Evolutionary conservation across 2,329 filamentous ascomycete species (phyloP).

Genomic region (Ophiostoma piceae): DNA sequence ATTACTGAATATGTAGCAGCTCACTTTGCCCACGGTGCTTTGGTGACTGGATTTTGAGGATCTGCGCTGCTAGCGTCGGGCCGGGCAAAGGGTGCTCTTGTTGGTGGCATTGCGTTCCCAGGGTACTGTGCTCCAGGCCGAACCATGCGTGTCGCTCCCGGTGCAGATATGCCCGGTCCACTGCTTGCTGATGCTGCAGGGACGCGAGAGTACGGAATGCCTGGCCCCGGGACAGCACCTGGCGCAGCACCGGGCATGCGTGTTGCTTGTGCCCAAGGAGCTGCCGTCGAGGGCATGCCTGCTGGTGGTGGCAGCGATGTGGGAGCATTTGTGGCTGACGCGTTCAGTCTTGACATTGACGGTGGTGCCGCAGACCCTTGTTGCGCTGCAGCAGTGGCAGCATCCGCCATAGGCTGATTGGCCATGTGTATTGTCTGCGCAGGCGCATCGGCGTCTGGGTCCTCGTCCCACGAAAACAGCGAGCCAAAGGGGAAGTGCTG

Average conservation of each 20-base stretch:
- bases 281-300: slow-evolving; percentile 25
- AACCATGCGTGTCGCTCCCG: background rate
- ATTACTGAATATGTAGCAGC: background rate
- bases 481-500: slow-evolving; percentile 87
- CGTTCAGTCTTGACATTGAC: background rate
- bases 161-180: background rate
- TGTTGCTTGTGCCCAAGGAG: slow-evolving; percentile 31
- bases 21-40: slow-evolving; percentile 44
- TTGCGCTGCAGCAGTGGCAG: slow-evolving; percentile 10
- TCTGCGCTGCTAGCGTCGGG: slow-evolving; percentile 8
- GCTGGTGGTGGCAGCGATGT: background rate
- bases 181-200: slow-evolving; percentile 19
- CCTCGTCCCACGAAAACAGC: slow-evolving; percentile 69
- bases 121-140: slow-evolving; percentile 9
- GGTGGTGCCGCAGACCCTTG: background rate
- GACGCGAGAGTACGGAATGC: slow-evolving; percentile 39
- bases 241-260: slow-evolving; percentile 27
- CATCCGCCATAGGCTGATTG: slow-evolving; percentile 44
- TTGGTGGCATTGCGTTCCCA: slow-evolving; percentile 1
- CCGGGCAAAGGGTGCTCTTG: slow-evolving; percentile 8
- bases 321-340: background rate
- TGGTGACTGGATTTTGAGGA: slow-evolving; percentile 34
- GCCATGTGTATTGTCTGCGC: slow-evolving; percentile 52
- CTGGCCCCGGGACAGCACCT: slow-evolving; percentile 24
- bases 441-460: slow-evolving; percentile 53